Evolutionary conservation across 148 eudicot species (phyloP).

Genomic region (Amaranthus cruentus): DNA sequence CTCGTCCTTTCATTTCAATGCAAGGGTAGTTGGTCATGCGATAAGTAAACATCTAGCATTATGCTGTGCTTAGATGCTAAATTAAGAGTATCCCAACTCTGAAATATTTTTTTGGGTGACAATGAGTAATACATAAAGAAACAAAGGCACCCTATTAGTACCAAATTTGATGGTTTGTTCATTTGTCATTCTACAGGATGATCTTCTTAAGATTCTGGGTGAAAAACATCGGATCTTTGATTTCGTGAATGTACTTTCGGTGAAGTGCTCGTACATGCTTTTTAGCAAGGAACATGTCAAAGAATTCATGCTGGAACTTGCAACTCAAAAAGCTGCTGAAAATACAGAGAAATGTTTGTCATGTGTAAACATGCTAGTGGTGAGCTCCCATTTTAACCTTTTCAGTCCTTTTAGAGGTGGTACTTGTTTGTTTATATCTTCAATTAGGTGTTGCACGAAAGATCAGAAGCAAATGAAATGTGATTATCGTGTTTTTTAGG

Average conservation of each 20-base stretch:
- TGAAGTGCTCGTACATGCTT: constrained; percentile 82
- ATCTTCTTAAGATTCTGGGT: constrained; percentile 72
- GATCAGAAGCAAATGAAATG: neutral
- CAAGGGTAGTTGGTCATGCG: neutral
- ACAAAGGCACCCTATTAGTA: too few relatives aligned
- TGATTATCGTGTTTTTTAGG: neutral
- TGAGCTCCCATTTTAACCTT: constrained; percentile 30
- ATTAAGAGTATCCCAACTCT: neutral
- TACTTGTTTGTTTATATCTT: neutral
- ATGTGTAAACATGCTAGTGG: constrained; percentile 94
- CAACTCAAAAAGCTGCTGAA: constrained; percentile 55
- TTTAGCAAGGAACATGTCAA: constrained; percentile 92
- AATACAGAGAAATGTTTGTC: constrained; percentile 48
- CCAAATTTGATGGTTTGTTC: neutral
- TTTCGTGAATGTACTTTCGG: constrained; percentile 63
- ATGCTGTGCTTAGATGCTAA: constrained; percentile 11
- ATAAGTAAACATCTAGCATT: neutral
- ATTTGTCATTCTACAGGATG: constrained; percentile 50
- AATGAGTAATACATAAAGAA: neutral
- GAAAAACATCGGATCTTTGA: constrained; percentile 76
- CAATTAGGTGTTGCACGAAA: neutral
- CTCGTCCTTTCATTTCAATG: neutral
- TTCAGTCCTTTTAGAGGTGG: neutral
- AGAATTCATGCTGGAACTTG: constrained; percentile 64
- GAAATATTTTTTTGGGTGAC: neutral